Evolutionary conservation across 306 rosid genomes (phyloP), one percentile per base, ranked within the genome.

Genomic region (Lablab purpureus): DNA sequence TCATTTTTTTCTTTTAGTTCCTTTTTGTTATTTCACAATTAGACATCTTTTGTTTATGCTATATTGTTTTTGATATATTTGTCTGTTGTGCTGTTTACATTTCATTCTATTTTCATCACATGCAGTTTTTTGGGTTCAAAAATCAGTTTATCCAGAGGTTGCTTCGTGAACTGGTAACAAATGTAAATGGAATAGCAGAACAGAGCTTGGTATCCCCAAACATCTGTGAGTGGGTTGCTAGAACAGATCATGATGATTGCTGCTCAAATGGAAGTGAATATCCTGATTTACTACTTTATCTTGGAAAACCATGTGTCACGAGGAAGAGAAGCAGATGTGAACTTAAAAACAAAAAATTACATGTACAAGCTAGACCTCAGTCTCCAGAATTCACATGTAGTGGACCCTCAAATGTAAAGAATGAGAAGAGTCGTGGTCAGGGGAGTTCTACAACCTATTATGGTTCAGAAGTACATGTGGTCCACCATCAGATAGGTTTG

Each of bases 51-150:
- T 12, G 23, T 41, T 36, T 69, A 43, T 30, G 40, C 43, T 70
- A 34, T 66, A 40, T 43, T 11, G 32, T 47, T 64, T 37, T 71
- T 59, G 50, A 25, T 64, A 36, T 28, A 63, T 55, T 67, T 67
- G 75, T 49, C 66, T 65, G 43, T 45, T 46, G 21, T 71, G 79
- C 79, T 40, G 74, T 75, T 46, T 80, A 21, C 58, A 37, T 56
- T 74, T 67, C 36, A 17, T 54, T 84, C 15, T 79, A 43, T 81
- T 73, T 73, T 62, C 62, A 23, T 74, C 62, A 19, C 82, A 45
- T 71, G 81, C 89, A 94, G 98, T 87, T 94, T 90, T 94, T 94
- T 75, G 98, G 98, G 84, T 92, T 94, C 58, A 92, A 90, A 84
- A 90, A 94, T 74, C 91, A 83, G 19, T 85, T 89, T 66, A 81